These are phyloP conservation scores for Brettanomyces bruxellensis DNA, from an alignment of 805 yeast species.

Conservation along the genomic window DNA sequence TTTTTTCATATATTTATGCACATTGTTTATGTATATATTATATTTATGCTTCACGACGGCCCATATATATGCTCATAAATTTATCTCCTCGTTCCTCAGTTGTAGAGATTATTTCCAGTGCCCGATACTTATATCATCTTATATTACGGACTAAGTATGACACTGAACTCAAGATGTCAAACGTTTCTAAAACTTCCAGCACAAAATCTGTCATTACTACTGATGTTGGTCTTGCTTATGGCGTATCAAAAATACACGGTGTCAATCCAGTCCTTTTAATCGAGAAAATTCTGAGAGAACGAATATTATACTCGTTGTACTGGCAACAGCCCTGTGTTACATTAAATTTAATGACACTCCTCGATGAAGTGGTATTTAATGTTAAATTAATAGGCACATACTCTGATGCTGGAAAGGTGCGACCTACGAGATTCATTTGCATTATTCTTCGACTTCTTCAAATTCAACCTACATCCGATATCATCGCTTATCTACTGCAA, in stretches of 20 bases:
- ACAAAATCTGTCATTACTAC: constrained; percentile 10
- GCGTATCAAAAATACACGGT: constrained; percentile 28
- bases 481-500: constrained; percentile 41
- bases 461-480: constrained; percentile 55
- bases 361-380: constrained; percentile 33
- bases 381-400: constrained; percentile 42
- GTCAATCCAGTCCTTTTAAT: constrained; percentile 41
- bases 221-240: constrained; percentile 27
- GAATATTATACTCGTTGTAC: constrained; percentile 45
- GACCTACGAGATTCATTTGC: constrained; percentile 70
- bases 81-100: too few relatives aligned
- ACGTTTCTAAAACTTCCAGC: too few relatives aligned
- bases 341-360: constrained; percentile 30
- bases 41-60: too few relatives aligned
- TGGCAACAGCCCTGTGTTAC: constrained; percentile 51
- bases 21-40: too few relatives aligned
- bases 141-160: too few relatives aligned
- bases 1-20: too few relatives aligned
- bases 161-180: too few relatives aligned
- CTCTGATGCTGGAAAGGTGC: constrained; percentile 29
- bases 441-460: constrained; percentile 70
- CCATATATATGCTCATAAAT: too few relatives aligned
- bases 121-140: too few relatives aligned
- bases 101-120: too few relatives aligned
- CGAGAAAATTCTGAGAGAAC: constrained; percentile 50